phyloP scores from a whole-genome alignment of 139 green algal species.

The Tetradesmus obliquus region DNA sequence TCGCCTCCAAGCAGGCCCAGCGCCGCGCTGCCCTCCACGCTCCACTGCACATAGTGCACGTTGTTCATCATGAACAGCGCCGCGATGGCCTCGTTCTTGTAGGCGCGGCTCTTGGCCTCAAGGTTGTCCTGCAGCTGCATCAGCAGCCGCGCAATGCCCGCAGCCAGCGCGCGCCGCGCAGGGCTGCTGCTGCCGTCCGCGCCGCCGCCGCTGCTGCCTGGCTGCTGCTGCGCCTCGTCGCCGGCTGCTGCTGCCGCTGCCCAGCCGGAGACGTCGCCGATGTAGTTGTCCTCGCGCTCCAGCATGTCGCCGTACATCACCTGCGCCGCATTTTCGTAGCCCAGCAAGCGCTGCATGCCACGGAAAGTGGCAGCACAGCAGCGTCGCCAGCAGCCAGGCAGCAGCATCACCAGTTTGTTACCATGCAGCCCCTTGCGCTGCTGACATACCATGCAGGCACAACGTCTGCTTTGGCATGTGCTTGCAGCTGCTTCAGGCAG shows the following conservation, averaged over 20 bases:
- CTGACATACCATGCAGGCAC: no score
- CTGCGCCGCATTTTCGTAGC: conserved; percentile 35
- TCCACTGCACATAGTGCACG: conserved; percentile 51
- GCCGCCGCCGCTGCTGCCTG: not conserved
- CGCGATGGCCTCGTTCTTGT: conserved; percentile 51
- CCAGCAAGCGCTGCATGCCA: conserved; percentile 53
- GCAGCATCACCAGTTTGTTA: not conserved
- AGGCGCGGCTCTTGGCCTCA: conserved; percentile 14
- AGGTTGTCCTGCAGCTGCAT: conserved; percentile 42
- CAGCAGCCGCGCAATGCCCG: conserved; percentile 20
- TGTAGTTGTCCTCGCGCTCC: conserved; percentile 1
- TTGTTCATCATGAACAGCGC: conserved; percentile 72
- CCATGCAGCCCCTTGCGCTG: not conserved
- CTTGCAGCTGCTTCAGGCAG: not conserved
- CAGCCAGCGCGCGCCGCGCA: not conserved
- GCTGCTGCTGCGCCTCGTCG: conserved; percentile 14
- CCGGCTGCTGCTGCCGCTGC: conserved; percentile 3
- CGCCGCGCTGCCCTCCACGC: conserved; percentile 46
- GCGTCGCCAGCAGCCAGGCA: not conserved
- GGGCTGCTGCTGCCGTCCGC: not conserved
- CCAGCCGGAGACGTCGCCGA: not conserved
- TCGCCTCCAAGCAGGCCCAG: conserved; percentile 59
- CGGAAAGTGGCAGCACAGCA: conserved; percentile 27
- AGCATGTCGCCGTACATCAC: conserved; percentile 38
- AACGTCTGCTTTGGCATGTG: no score